These are phyloP conservation scores for Debaryomycetaceae sp. DNA, from an alignment of 1,139 yeast species.

Conservation along the genomic window DNA sequence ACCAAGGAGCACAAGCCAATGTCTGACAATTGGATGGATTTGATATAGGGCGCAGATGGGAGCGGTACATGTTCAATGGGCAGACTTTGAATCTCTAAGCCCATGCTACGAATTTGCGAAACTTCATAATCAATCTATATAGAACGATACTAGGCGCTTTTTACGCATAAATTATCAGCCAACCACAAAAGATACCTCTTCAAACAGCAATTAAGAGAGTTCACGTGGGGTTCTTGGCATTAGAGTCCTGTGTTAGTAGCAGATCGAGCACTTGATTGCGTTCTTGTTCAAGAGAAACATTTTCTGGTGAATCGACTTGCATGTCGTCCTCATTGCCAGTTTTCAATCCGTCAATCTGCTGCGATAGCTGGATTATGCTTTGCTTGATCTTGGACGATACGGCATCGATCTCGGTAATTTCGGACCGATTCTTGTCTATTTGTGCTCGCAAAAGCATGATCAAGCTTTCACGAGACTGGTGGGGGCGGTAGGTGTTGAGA, in stretches of 20 bases:
- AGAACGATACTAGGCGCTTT: too few species aligned
- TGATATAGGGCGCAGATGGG: background rate
- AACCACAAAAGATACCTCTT: too few species aligned
- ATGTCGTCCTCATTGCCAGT: background rate
- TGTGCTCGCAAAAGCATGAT: conserved; percentile 60
- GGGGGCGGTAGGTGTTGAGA: conserved; percentile 78
- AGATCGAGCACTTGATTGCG: too few species aligned
- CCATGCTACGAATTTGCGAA: too few species aligned
- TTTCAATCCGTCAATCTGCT: background rate
- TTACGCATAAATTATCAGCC: too few species aligned
- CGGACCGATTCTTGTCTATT: conserved; percentile 40
- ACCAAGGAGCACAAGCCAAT: conserved; percentile 1
- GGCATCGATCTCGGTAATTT: conserved; percentile 40
- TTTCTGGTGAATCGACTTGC: background rate
- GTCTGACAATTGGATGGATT: background rate
- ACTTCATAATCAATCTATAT: too few species aligned
- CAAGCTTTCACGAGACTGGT: conserved; percentile 75
- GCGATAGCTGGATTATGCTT: conserved; percentile 22
- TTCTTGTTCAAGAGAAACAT: too few species aligned
- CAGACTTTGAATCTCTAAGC: too few species aligned
- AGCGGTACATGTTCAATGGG: too few species aligned
- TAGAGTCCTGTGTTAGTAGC: too few species aligned
- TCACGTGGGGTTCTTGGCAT: too few species aligned
- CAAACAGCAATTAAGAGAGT: too few species aligned
- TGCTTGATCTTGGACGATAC: conserved; percentile 34